phyloP scores from a whole-genome alignment of 345 rosid genomes.

The Syzygium aqueum region DNA sequence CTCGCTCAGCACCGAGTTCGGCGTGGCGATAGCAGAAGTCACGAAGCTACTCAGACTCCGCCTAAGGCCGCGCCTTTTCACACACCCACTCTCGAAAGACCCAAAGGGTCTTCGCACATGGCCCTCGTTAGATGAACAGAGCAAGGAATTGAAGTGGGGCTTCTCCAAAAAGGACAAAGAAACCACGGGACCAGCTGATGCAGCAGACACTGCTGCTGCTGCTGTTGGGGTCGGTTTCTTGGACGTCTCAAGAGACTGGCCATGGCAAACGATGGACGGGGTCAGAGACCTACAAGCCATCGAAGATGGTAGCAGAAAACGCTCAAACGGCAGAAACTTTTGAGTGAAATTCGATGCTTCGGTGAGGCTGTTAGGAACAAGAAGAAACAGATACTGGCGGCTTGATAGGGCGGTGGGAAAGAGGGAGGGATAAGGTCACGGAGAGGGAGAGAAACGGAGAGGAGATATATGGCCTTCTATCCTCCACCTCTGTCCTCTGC shows the following conservation, averaged over 20 bases:
- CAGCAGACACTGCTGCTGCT: not conserved
- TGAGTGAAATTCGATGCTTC: not conserved
- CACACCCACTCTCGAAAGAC: not conserved
- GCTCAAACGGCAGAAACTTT: not conserved
- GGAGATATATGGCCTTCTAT: not conserved
- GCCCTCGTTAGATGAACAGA: constrained; percentile 8
- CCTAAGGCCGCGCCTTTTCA: not conserved
- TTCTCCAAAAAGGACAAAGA: constrained; percentile 11
- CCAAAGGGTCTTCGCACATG: constrained; percentile 6
- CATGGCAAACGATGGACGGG: constrained; percentile 26
- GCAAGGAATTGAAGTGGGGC: constrained; percentile 24
- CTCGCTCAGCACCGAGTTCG: constrained; percentile 78
- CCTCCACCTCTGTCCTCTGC: not conserved
- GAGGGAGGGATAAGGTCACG: not conserved
- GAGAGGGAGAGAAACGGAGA: not conserved
- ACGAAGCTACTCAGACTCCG: constrained; percentile 24
- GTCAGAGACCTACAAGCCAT: constrained; percentile 43
- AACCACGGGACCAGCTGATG: not conserved
- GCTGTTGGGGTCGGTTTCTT: not conserved
- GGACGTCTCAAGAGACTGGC: constrained; percentile 34
- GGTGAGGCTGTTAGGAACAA: not conserved
- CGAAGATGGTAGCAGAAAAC: not conserved
- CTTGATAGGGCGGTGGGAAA: not conserved
- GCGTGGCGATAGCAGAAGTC: constrained; percentile 62
- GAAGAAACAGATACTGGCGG: constrained; percentile 1